Conservation (phyloP, 176 grass and related monocot species). For the Bromus sterilis region DNA sequence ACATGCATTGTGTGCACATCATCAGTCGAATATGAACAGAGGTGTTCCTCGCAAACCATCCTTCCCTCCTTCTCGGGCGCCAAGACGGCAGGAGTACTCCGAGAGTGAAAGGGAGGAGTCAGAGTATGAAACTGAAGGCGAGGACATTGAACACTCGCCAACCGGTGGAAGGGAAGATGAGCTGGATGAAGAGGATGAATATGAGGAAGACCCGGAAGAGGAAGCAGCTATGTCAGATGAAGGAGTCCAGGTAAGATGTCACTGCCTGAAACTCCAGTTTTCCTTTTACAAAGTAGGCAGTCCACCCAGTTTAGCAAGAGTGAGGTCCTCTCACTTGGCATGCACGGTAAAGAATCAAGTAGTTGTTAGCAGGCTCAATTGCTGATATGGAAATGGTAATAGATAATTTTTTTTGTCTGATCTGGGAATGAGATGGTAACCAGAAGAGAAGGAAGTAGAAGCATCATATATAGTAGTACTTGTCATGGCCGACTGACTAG, state of each 20-base stretch:
- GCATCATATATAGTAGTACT: not conserved
- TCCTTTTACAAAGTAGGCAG: not conserved
- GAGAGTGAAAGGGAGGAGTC: constrained; percentile 78
- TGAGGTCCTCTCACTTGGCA: not conserved
- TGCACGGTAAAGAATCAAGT: not conserved
- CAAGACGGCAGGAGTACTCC: constrained; percentile 54
- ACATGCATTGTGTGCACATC: constrained; percentile 18
- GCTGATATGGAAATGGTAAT: too few relatives aligned
- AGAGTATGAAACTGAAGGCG: constrained; percentile 93
- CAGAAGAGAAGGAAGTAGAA: not conserved
- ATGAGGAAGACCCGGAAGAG: constrained; percentile 70
- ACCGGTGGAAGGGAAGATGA: constrained; percentile 66
- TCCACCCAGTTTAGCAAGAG: not conserved
- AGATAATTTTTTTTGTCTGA: too few relatives aligned
- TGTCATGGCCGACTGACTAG: not conserved
- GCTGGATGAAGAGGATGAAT: constrained; percentile 79
- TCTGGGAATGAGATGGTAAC: not conserved
- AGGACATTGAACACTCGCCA: constrained; percentile 68
- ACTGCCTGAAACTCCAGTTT: not conserved
- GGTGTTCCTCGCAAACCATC: constrained; percentile 47
- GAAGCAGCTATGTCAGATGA: constrained; percentile 64
- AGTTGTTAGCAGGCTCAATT: not conserved
- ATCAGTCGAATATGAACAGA: constrained; percentile 59
- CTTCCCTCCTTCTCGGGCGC: constrained; percentile 38
- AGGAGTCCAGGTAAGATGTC: constrained; percentile 51